Evolutionary conservation across 140 eudicot species (phyloP).

Genomic region (Bidens hawaiensis): DNA sequence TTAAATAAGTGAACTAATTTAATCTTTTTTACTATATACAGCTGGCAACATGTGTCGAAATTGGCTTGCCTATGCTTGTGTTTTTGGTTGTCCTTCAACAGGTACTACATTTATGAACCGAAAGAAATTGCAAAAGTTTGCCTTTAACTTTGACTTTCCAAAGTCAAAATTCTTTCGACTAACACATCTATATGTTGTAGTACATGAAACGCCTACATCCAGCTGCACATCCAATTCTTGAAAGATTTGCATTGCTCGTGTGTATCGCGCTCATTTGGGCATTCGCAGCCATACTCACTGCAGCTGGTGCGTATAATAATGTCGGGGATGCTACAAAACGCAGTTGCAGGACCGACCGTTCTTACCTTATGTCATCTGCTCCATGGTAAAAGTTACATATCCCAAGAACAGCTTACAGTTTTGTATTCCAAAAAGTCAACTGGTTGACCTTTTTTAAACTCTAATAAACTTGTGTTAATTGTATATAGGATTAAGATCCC

Average conservation of each 20-base stretch:
- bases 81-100: constrained; percentile 71
- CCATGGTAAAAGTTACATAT: constrained; percentile 60
- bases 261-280: constrained; percentile 80
- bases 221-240: constrained; percentile 47
- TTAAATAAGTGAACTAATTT: not conserved
- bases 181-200: constrained; percentile 28
- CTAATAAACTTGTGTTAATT: not conserved
- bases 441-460: not conserved
- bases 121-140: not conserved
- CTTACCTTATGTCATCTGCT: constrained; percentile 69
- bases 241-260: constrained; percentile 78
- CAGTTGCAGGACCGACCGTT: constrained; percentile 80
- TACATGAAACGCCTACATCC: constrained; percentile 68
- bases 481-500: constrained; percentile 73
- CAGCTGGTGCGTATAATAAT: constrained; percentile 78
- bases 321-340: constrained; percentile 45
- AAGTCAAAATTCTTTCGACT: constrained; percentile 2
- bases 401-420: not conserved
- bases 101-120: constrained; percentile 30
- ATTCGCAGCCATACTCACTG: constrained; percentile 90
- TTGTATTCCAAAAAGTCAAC: not conserved
- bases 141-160: constrained; percentile 14
- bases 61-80: constrained; percentile 89
- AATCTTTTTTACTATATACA: constrained; percentile 18
- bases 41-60: constrained; percentile 81